Evolutionary conservation across 768 basidiomycete species (phyloP), one percentile per base, ranked within the genome.

Genomic region (Pisolithus sp.): DNA sequence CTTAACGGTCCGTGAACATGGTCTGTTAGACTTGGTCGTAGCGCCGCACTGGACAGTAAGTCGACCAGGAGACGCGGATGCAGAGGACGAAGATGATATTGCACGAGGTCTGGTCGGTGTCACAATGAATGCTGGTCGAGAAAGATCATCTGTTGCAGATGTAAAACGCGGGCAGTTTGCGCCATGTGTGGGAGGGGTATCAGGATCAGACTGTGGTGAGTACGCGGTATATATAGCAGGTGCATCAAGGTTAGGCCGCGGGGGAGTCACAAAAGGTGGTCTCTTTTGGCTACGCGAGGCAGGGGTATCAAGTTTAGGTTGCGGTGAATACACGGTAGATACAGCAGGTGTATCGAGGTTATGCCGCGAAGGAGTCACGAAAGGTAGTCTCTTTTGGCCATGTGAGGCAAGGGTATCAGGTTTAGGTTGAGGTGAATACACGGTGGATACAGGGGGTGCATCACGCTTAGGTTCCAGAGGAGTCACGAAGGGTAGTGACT

Each of bases 1-100:
- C 57, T 81, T 85, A 36, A 88, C 76, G 53, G 68, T 72, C 50
- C 85, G 78, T 37, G 69, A 73, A 58, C 89, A 92, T 34, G 68
- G 79, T 56, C 76, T 78, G 9, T 80, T 83, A 13, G 77, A 70
- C 61, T 80, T 81, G n/a, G 86, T 90, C 36, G 75, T 68, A 5
- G 80, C 85, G 53, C 72, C 72, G 60, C 89, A 91, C 59, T 80
- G 86, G n/a, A 43, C 26, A 5, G 53, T 59, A 38, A 48, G 50
- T 26, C 28, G 62, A 34, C 53, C 55, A 15, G 57, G 56, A 38
- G 62, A 59, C 20, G 57, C 49, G 43, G 51, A 38, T 15, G 58
- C 56, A 44, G 61, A 53, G 31, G 50, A 53, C 9, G 62, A 55
- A 46, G 45, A 52, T 48, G 64, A 60, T 40, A 12, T 43, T 31